A percentile compares a stretch with the other conserved stretches of the same genome.
phyloP scores from a whole-genome alignment of 148 eudicot genomes.

The Euryodendron excelsum region DNA sequence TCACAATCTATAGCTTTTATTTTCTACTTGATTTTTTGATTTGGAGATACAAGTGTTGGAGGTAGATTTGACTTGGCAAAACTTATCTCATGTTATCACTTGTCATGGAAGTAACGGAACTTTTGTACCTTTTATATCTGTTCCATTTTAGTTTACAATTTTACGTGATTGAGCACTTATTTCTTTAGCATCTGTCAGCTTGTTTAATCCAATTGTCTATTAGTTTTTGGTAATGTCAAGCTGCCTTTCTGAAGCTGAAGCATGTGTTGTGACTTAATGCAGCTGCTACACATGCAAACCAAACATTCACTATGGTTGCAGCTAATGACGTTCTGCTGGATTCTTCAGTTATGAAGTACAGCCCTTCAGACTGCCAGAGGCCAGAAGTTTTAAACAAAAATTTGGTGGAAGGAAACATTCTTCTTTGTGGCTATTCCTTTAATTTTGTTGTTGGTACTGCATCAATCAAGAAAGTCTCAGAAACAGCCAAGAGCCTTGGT shows the following conservation, averaged over 20 bases:
- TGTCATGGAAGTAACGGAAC: background rate
- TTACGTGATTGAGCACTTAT: background rate
- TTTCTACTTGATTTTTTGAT: background rate
- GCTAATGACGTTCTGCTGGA: conserved; percentile 86
- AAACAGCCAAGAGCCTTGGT: conserved; percentile 86
- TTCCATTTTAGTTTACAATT: background rate
- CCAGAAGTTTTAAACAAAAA: conserved; percentile 84
- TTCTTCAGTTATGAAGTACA: conserved; percentile 59
- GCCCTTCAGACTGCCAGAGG: conserved; percentile 90
- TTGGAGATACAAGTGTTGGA: background rate
- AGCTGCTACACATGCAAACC: conserved; percentile 82
- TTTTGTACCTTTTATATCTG: background rate
- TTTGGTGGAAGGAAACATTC: conserved; percentile 83
- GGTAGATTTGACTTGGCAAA: background rate
- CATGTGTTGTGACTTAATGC: conserved; percentile 30
- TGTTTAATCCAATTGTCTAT: background rate
- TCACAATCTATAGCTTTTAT: background rate
- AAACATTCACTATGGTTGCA: conserved; percentile 70
- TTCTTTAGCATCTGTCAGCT: background rate
- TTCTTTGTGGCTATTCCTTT: conserved; percentile 96
- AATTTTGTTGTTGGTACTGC: conserved; percentile 87
- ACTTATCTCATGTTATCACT: background rate
- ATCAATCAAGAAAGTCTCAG: conserved; percentile 82
- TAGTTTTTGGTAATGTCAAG: background rate
- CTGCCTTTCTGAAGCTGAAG: conserved; percentile 18